These are phyloP conservation scores for Naegleria gruberi DNA, from an alignment of 208 protist genomes.

Conservation along the genomic window DNA sequence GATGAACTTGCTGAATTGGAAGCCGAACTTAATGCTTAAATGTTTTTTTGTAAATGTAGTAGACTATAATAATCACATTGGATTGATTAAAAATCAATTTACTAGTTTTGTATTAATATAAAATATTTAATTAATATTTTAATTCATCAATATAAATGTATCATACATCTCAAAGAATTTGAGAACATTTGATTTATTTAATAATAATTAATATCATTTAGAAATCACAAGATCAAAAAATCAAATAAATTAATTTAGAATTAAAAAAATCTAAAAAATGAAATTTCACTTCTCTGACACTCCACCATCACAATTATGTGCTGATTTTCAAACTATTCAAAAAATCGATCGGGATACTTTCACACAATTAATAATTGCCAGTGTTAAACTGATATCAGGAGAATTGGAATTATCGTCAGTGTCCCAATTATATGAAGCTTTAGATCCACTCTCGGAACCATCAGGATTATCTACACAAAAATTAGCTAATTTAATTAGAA, in stretches of 20 bases:
- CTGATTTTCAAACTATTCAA: neutral
- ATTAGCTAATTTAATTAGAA: neutral
- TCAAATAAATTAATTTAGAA: too few relatives aligned
- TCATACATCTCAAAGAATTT: too few relatives aligned
- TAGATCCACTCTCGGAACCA: neutral
- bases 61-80: too few relatives aligned
- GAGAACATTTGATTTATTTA: too few relatives aligned
- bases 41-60: too few relatives aligned
- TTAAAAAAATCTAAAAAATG: too few relatives aligned
- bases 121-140: too few relatives aligned
- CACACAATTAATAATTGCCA: neutral
- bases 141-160: too few relatives aligned
- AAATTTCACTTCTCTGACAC: neutral
- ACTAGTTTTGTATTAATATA: too few relatives aligned
- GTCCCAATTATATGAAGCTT: neutral
- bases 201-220: too few relatives aligned
- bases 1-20: neutral
- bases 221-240: too few relatives aligned
- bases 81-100: too few relatives aligned
- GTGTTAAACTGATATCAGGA: neutral
- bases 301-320: neutral
- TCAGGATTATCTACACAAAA: neutral
- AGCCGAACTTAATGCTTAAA: constrained; percentile 5
- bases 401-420: neutral
- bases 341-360: neutral